These are phyloP conservation scores for Tricholoma saponaceum DNA, from an alignment of 768 basidiomycete genomes.

Conservation along the genomic window DNA sequence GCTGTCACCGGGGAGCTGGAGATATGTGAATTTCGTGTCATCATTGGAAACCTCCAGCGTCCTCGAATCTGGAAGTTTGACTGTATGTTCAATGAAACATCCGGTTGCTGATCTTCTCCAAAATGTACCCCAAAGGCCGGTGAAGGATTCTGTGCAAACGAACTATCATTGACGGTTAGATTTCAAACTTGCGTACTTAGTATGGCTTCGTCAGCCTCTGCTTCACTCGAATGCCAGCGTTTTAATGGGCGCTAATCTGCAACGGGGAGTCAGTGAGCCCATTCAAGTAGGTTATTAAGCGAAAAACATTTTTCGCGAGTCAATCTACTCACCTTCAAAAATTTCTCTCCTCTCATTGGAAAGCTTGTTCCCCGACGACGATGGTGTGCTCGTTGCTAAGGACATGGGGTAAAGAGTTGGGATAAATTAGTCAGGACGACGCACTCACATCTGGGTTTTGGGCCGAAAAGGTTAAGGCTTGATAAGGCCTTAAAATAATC, in stretches of 20 bases:
- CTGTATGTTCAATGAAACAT: not conserved
- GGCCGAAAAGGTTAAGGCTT: no score
- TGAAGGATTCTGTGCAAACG: not conserved
- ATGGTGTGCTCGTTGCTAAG: not conserved
- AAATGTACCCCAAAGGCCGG: not conserved
- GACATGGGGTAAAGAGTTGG: not conserved
- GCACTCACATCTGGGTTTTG: no score
- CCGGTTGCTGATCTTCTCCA: not conserved
- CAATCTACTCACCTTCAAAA: no score
- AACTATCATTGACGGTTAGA: not conserved
- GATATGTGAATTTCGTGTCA: not conserved
- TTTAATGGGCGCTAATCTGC: not conserved
- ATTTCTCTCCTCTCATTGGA: no score
- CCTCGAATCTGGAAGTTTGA: not conserved
- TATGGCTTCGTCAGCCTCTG: not conserved
- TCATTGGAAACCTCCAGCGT: not conserved
- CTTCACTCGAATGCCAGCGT: not conserved
- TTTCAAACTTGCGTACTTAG: not conserved
- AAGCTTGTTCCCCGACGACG: not conserved
- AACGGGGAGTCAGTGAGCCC: no score
- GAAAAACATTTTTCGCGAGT: no score
- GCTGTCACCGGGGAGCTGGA: not conserved
- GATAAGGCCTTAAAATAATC: no score
- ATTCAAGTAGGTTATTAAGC: no score
- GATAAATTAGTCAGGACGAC: not conserved